These are phyloP conservation scores for Collariella sp. DNA, from an alignment of 495 filamentous ascomycete genomes.

Conservation along the genomic window DNA sequence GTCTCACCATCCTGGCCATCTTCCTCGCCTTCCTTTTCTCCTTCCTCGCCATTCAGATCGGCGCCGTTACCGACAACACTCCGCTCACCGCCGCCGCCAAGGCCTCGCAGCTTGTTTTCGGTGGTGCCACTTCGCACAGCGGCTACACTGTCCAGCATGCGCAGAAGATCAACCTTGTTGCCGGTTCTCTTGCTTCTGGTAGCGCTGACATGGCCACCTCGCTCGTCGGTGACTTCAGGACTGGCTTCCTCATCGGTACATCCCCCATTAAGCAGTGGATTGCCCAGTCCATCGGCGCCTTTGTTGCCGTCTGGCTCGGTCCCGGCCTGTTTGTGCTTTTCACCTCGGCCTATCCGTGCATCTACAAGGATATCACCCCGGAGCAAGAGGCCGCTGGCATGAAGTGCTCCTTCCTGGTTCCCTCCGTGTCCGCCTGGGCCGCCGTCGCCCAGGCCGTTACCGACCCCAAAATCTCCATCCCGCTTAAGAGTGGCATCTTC, in stretches of 20 bases:
- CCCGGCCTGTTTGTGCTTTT: constrained; percentile 58
- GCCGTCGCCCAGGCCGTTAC: constrained; percentile 59
- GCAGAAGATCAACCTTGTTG: constrained; percentile 55
- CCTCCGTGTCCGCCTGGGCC: constrained; percentile 57
- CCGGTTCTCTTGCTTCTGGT: constrained; percentile 50
- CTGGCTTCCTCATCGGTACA: constrained; percentile 55
- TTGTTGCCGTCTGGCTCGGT: constrained; percentile 54
- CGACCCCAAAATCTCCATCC: constrained; percentile 48
- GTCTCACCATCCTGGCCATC: constrained; percentile 52
- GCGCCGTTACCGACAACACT: constrained; percentile 53
- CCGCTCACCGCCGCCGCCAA: constrained; percentile 58
- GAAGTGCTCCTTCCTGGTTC: constrained; percentile 47
- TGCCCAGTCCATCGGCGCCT: constrained; percentile 51
- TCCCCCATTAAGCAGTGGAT: constrained; percentile 55
- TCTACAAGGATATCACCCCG: constrained; percentile 21
- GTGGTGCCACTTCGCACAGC: constrained; percentile 48
- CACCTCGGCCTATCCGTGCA: constrained; percentile 57
- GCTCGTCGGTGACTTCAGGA: constrained; percentile 52
- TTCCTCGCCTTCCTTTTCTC: constrained; percentile 60
- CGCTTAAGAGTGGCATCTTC: constrained; percentile 47
- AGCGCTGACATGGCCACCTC: constrained; percentile 49
- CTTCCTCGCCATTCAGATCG: constrained; percentile 59
- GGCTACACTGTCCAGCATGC: constrained; percentile 39
- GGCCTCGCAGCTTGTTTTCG: constrained; percentile 59
- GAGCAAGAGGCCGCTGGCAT: constrained; percentile 25